Percentiles rank a stretch among this genome's conserved stretches.
Conservation (phyloP, 2,329 filamentous ascomycete species). For the Aureobasidium sp. region DNA sequence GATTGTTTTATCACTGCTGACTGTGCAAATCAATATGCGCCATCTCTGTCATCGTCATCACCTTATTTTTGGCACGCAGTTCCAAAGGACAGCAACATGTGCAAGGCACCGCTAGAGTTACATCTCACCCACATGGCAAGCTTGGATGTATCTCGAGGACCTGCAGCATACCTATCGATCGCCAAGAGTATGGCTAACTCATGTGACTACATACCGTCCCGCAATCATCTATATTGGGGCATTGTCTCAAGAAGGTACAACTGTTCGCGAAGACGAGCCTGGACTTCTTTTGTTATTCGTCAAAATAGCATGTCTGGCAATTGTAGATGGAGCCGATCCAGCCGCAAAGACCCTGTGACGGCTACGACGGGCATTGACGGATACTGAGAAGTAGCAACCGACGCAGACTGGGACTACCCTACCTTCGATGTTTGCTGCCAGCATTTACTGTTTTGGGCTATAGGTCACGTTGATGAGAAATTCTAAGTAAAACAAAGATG, state of each 20-base stretch:
- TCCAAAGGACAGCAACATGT: neutral
- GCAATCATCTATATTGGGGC: neutral
- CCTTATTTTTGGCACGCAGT: neutral
- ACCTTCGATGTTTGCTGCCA: neutral
- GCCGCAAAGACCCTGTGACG: neutral
- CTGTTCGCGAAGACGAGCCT: neutral
- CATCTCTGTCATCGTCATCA: slow-evolving; percentile 1
- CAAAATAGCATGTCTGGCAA: neutral
- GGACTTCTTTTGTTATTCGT: neutral
- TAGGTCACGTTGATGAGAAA: neutral
- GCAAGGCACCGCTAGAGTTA: neutral
- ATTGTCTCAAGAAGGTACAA: neutral
- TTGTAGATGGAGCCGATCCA: neutral
- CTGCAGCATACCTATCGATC: neutral
- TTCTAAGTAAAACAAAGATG: neutral
- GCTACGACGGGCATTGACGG: neutral
- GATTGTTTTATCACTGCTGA: neutral
- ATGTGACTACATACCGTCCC: neutral
- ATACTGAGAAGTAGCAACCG: neutral
- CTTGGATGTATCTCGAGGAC: neutral
- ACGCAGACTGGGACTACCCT: neutral
- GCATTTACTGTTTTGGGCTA: slow-evolving; percentile 6
- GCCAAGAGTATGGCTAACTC: neutral
- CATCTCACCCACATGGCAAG: neutral
- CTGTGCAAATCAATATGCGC: neutral